Base-by-base conservation (phyloP, 257 asterid genomes). In the Linderniella brevidens region DNA sequence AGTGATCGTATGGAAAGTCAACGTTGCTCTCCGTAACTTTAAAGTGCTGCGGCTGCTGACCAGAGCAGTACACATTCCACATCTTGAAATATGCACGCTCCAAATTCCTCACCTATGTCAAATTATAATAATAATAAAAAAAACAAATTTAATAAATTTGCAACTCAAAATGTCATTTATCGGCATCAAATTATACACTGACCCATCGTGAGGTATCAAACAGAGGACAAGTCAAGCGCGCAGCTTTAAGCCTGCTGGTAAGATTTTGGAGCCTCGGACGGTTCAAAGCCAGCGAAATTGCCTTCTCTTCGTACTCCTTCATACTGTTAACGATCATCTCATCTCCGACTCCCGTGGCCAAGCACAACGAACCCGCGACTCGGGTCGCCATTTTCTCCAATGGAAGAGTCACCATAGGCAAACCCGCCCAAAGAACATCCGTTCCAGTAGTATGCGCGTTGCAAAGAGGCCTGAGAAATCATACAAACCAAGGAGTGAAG, bases 361-460 rank as follows among this genome's bases (percentile, higher is more conserved):
- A 68, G 64, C 96, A 85, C 62, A 90, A 72, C 46, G 99, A 90
- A 56, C 96, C 99, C 62, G 99, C 99, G 53, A 90, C 99, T 64
- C 99, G 68, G 19, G 99, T 90, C 16, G 99, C 99, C 99, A 90
- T 90, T 61, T 90, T 90, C 86, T 90, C 96, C 13, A 90, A 94
- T 48, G 99, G 92, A 59, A 90, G 92, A 44, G 99, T 90, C 42
- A 90, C 46, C 86, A 90, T 79, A 14, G 99, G 99, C 46, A 90
- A 72, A 49, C 99, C 99, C 19, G 99, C 99, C 99, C 99, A 90
- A 58, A 90, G 96, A 69, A 90, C 62, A 63, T 90, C 99, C 9
- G 99, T 90, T 47, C 99, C 99, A 1, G 99, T 85, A 35, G 99
- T 90, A 65, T 90, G 99, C 37, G 94, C 99, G 63, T 90, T 90